A percentile compares a stretch with the other conserved stretches of the same genome.
Conservation (phyloP, 306 rosid genomes). For the Begonia fuchsioides region DNA sequence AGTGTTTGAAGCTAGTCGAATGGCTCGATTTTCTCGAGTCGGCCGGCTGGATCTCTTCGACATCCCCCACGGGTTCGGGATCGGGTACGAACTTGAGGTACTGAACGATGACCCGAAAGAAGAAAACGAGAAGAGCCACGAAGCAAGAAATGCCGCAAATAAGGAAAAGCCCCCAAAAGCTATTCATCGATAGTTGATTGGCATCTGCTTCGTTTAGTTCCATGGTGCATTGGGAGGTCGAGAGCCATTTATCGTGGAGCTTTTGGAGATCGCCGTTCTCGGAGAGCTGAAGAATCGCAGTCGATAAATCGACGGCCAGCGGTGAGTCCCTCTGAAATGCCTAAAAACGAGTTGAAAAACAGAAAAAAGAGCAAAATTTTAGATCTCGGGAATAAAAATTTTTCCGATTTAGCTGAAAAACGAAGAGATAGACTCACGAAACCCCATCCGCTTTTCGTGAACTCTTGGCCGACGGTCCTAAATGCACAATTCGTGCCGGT, state of each 20-base stretch:
- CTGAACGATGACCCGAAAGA: constrained; percentile 30
- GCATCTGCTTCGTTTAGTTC: constrained; percentile 17
- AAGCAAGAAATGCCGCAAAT: constrained; percentile 40
- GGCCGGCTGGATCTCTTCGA: constrained; percentile 22
- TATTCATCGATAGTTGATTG: constrained; percentile 35
- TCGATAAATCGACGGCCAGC: constrained; percentile 72
- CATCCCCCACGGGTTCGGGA: constrained; percentile 16
- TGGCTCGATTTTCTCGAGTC: constrained; percentile 16
- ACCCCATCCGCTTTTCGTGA: constrained; percentile 87
- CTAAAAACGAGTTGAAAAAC: constrained; percentile 11
- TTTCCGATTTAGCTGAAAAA: no score
- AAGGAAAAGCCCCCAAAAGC: constrained; percentile 87
- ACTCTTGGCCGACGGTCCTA: constrained; percentile 74
- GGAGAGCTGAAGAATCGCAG: constrained; percentile 83
- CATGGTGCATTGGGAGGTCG: constrained; percentile 17
- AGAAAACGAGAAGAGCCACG: constrained; percentile 38
- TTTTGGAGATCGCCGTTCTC: constrained; percentile 70
- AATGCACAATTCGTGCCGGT: constrained; percentile 33
- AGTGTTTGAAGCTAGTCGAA: constrained; percentile 32
- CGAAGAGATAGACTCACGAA: constrained; percentile 41
- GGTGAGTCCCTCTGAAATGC: constrained; percentile 93
- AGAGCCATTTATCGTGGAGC: constrained; percentile 68
- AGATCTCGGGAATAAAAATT: no score
- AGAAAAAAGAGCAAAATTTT: no score
- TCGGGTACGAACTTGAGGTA: constrained; percentile 30